Percentiles rank a stretch among this genome's conserved stretches.
Evolutionary conservation across 768 basidiomycete genomes (phyloP).

Genomic region (Suillus clintonianus): DNA sequence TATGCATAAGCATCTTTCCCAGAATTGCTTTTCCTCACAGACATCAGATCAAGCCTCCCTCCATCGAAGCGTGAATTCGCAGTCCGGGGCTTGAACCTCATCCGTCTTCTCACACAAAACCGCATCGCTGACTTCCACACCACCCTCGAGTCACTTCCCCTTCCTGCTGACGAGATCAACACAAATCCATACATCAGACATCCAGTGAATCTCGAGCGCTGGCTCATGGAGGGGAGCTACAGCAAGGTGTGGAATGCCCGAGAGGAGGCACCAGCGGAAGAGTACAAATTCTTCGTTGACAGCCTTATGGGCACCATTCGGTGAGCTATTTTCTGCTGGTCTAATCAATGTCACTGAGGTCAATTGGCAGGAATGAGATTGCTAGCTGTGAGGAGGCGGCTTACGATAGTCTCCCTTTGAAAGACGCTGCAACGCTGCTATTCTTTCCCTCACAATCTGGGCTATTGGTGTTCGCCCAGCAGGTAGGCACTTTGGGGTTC

Average conservation of each 20-base stretch:
- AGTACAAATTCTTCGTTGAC: conserved; percentile 94
- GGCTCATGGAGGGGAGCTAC: conserved; percentile 99
- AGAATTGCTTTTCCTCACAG: conserved; percentile 8
- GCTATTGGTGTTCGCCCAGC: conserved; percentile 76
- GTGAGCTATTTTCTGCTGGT: conserved; percentile 41
- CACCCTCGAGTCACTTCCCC: conserved; percentile 84
- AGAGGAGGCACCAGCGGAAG: conserved; percentile 88
- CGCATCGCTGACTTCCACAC: conserved; percentile 98
- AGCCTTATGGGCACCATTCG: conserved; percentile 93
- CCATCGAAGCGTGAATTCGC: conserved; percentile 86
- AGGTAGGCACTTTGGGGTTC: conserved; percentile 47
- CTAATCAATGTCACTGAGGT: conserved; percentile 7
- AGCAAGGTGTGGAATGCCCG: conserved; percentile 97
- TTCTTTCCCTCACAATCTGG: conserved; percentile 89
- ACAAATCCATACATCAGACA: conserved; percentile 78
- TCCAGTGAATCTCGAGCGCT: conserved; percentile 89
- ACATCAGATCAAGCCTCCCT: conserved; percentile 66
- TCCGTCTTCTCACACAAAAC: conserved; percentile 92
- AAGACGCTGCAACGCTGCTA: conserved; percentile 86
- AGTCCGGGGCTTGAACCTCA: conserved; percentile 90
- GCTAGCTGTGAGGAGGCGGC: conserved; percentile 95
- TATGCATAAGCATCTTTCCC: conserved; percentile 27
- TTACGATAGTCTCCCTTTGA: conserved; percentile 87
- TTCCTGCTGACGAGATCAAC: conserved; percentile 65
- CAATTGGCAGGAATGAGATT: conserved; percentile 79